Evolutionary conservation across 179 eudicot genomes (phyloP).

Genomic region (Spergularia azorica): DNA sequence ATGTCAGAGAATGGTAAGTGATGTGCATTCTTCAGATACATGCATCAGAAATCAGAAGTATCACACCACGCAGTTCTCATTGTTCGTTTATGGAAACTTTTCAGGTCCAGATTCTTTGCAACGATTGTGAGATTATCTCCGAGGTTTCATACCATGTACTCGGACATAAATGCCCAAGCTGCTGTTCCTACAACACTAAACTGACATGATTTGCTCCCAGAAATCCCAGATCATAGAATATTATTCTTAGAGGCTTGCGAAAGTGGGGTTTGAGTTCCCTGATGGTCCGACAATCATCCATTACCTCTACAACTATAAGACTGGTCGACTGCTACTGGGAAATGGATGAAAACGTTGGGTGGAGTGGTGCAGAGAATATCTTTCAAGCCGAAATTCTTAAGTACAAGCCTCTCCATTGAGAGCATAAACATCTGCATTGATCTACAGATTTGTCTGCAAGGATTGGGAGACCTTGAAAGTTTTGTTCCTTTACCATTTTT

Average conservation of each 20-base stretch:
- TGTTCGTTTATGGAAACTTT: neutral
- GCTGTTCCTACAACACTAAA: constrained; percentile 51
- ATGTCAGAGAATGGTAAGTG: constrained; percentile 48
- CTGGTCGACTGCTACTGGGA: neutral
- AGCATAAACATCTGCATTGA: neutral
- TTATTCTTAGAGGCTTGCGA: neutral
- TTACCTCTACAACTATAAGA: neutral
- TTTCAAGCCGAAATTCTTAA: neutral
- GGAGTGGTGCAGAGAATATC: neutral
- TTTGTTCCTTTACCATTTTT: too few species aligned
- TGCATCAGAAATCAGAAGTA: neutral
- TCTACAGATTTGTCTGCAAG: neutral
- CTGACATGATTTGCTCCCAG: constrained; percentile 31
- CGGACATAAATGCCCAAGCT: constrained; percentile 46
- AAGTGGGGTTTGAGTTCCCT: constrained; percentile 22
- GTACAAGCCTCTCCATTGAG: neutral
- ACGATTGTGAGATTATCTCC: constrained; percentile 43
- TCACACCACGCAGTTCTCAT: neutral
- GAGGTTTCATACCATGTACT: constrained; percentile 45
- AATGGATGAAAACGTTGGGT: neutral
- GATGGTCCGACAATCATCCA: constrained; percentile 13
- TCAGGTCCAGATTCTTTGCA: constrained; percentile 52
- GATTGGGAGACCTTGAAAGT: neutral
- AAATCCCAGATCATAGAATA: constrained; percentile 10
- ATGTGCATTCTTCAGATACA: neutral